Percentiles rank a stretch among this genome's conserved stretches.
Evolutionary conservation across 83 land plant species (phyloP).

Genomic region (Isoetes engelmannii): DNA sequence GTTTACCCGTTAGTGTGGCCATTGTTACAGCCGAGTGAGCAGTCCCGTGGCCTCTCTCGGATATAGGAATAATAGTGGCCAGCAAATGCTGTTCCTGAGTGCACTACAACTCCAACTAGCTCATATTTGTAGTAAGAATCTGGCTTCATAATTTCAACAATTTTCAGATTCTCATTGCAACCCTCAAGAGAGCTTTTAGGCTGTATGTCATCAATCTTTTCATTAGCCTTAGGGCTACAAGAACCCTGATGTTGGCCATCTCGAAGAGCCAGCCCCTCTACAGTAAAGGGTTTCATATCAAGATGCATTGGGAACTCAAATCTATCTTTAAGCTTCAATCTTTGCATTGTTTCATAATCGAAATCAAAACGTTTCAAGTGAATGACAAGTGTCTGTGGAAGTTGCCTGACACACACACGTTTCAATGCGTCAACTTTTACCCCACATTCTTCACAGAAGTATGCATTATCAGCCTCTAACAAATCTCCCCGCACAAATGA

Average conservation of each 20-base stretch:
- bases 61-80: conserved; percentile 38
- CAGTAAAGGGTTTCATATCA: conserved; percentile 36
- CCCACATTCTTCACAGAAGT: conserved; percentile 35
- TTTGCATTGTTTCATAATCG: conserved; percentile 38
- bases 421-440: conserved; percentile 34
- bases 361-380: conserved; percentile 36
- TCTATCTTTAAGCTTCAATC: conserved; percentile 31
- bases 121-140: conserved; percentile 38
- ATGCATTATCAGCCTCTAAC: conserved; percentile 36
- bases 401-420: conserved; percentile 27
- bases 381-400: conserved; percentile 30
- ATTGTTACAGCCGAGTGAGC: conserved; percentile 15
- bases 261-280: conserved; percentile 31
- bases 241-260: conserved; percentile 13
- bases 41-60: conserved; percentile 30
- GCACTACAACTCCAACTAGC: conserved; percentile 37
- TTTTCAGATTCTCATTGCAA: conserved; percentile 4
- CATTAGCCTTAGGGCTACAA: neutral
- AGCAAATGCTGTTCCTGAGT: conserved; percentile 38
- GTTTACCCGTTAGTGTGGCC: conserved; percentile 23
- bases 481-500: conserved; percentile 36
- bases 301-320: conserved; percentile 35
- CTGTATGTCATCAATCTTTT: neutral
- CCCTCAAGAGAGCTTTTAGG: neutral
- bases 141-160: neutral